Evolutionary conservation across 1,284 basidiomycete species (phyloP).

Genomic region (Puccinia brachypodii): DNA sequence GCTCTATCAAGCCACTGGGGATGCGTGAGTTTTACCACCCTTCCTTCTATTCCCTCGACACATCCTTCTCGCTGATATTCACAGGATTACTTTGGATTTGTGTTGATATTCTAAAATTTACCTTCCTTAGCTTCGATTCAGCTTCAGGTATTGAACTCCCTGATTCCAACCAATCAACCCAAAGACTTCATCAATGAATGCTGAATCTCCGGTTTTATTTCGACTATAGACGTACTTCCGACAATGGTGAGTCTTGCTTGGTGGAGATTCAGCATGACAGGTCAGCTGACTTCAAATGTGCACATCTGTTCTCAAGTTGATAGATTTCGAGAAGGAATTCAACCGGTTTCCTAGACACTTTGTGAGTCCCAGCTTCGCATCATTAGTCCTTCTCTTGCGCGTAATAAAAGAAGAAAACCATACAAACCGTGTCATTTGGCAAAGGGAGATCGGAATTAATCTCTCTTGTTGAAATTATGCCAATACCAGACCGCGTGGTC

Average conservation of each 20-base stretch:
- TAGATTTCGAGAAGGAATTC: conserved; percentile 45
- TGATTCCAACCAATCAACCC: not conserved
- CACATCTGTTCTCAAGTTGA: not conserved
- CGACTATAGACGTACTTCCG: conserved; percentile 37
- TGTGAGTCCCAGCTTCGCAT: conserved; percentile 17
- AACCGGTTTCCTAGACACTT: conserved; percentile 34
- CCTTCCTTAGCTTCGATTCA: not conserved
- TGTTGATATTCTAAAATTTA: not conserved
- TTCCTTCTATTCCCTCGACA: not conserved
- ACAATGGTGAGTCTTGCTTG: conserved; percentile 29
- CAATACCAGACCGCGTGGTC: conserved; percentile 33
- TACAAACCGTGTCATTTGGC: no score
- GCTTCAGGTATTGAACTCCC: conserved; percentile 3
- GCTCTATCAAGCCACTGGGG: conserved; percentile 44
- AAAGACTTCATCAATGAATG: not conserved
- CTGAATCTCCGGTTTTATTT: not conserved
- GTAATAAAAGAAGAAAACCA: no score
- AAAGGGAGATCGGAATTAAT: no score
- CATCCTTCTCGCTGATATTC: not conserved
- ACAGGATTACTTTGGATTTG: not conserved
- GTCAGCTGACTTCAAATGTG: not conserved
- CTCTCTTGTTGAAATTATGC: not conserved
- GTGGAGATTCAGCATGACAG: not conserved
- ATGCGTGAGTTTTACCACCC: conserved; percentile 25
- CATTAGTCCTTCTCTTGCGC: no score